Conservation (phyloP, 2,329 filamentous ascomycete species). For the Cytospora piceicola region DNA sequence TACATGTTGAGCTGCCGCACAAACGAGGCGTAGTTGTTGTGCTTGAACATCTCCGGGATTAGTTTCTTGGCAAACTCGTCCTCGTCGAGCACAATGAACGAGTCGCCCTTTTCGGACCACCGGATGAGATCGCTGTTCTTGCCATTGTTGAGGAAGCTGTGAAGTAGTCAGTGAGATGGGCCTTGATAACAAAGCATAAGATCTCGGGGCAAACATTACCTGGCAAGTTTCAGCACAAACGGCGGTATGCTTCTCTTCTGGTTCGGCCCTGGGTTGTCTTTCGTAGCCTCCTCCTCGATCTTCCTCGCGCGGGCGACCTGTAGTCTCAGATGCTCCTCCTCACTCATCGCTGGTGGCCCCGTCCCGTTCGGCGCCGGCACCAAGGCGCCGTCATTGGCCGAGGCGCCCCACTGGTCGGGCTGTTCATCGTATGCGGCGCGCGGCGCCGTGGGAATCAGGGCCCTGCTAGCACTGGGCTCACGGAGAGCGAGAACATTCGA, state of each 20-base stretch:
- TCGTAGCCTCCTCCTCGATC: slow-evolving; percentile 83
- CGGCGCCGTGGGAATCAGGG: slow-evolving; percentile 50
- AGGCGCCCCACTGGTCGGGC: slow-evolving; percentile 44
- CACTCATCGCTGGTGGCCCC: slow-evolving; percentile 58
- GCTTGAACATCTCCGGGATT: slow-evolving; percentile 97
- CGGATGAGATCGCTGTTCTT: slow-evolving; percentile 94
- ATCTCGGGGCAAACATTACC: slow-evolving; percentile 59
- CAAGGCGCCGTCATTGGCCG: slow-evolving; percentile 48
- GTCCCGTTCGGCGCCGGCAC: slow-evolving; percentile 42
- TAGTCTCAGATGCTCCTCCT: slow-evolving; percentile 77
- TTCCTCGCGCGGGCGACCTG: slow-evolving; percentile 49
- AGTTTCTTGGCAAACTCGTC: slow-evolving; percentile 98
- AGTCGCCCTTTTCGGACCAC: slow-evolving; percentile 96
- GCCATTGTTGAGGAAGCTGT: slow-evolving; percentile 87
- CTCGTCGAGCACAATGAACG: slow-evolving; percentile 95
- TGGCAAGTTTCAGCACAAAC: slow-evolving; percentile 97
- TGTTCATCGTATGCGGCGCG: slow-evolving; percentile 37
- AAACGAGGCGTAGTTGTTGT: slow-evolving; percentile 97
- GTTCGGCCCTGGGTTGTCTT: slow-evolving; percentile 65
- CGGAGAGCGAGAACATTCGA: slow-evolving; percentile 58
- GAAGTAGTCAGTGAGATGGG: slow-evolving; percentile 31
- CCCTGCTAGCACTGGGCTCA: slow-evolving; percentile 56
- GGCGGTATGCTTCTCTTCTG: slow-evolving; percentile 68
- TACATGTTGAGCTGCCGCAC: slow-evolving; percentile 97
- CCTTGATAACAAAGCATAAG: slow-evolving; percentile 4